phyloP scores from a whole-genome alignment of 306 rosid genomes.

The Quercus rubra region DNA sequence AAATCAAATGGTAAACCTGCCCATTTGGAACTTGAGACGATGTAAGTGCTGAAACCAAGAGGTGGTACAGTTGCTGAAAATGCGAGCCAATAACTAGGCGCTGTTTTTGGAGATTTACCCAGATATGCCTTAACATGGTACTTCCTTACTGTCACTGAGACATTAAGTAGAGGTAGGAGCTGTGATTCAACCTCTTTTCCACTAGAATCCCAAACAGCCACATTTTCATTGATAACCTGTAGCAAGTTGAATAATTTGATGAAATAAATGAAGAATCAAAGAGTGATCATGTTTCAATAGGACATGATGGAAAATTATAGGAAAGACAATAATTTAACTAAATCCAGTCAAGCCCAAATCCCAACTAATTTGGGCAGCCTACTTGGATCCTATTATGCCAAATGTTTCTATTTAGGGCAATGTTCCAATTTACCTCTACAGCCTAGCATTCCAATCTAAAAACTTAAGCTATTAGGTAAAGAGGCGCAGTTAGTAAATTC shows the following conservation, averaged over 20 bases:
- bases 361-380: neutral
- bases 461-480: neutral
- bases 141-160: constrained; percentile 30
- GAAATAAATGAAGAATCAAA: neutral
- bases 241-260: neutral
- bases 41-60: constrained; percentile 53
- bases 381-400: neutral
- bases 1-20: constrained; percentile 25
- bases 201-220: constrained; percentile 41
- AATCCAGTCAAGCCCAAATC: neutral
- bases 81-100: constrained; percentile 49
- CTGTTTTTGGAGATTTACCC: constrained; percentile 31
- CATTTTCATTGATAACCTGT: constrained; percentile 42
- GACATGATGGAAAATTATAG: neutral
- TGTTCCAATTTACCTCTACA: neutral
- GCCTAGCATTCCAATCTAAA: neutral
- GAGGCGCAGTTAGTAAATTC: neutral
- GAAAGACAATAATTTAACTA: neutral
- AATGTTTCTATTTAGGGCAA: neutral
- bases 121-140: constrained; percentile 47
- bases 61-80: constrained; percentile 50
- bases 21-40: constrained; percentile 31
- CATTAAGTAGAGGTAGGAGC: constrained; percentile 44
- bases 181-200: constrained; percentile 51
- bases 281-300: neutral